Conservation (phyloP, 306 rosid genomes). For the Castanea sativa region DNA sequence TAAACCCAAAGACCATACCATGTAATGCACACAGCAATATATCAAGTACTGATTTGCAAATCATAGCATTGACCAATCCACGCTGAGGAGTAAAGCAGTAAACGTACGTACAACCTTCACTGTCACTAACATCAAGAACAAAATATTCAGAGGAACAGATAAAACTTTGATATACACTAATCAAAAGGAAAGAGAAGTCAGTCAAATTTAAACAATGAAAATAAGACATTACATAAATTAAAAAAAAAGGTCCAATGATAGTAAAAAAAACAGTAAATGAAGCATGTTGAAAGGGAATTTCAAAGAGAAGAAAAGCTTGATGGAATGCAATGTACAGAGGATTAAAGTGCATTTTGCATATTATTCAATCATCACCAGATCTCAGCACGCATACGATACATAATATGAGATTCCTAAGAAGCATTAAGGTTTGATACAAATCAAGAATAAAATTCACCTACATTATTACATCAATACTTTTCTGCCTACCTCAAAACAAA, state of each 20-base stretch:
- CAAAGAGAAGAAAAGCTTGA: background rate
- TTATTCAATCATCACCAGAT: constrained; percentile 21
- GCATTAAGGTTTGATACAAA: no score
- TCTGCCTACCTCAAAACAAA: no score
- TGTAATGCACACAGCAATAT: no score
- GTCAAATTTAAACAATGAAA: background rate
- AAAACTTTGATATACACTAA: constrained; percentile 7
- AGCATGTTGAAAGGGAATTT: constrained; percentile 8
- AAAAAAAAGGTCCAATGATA: background rate
- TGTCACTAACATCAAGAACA: background rate
- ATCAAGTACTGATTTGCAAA: no score
- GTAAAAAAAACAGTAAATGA: constrained; percentile 6
- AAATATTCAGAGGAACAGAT: background rate
- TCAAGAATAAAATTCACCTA: no score
- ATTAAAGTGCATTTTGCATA: background rate
- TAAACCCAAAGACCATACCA: no score
- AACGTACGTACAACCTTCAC: background rate
- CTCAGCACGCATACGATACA: no score
- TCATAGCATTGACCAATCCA: no score
- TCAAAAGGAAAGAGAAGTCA: background rate
- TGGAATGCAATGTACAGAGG: background rate
- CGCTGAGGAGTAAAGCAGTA: no score
- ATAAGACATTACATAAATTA: background rate
- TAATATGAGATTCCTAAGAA: no score
- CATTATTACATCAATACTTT: no score